Conservation (phyloP, 352 stramenopile genomes). For the Globisporangium okanoganense region DNA sequence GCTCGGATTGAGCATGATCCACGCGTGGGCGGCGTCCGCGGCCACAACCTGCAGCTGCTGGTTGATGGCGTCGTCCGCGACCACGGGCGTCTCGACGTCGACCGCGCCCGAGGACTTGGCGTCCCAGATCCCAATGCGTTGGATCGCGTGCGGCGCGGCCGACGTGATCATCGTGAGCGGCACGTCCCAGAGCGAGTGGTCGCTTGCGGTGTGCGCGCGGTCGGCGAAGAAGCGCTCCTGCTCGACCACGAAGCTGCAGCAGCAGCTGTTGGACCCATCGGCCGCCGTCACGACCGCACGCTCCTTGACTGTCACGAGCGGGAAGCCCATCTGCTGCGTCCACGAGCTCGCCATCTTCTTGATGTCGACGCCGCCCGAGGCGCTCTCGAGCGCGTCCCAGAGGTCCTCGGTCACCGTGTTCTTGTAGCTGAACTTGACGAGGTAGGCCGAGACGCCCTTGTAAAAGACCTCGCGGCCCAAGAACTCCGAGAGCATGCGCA, state of each 20-base stretch:
- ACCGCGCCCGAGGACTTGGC: conserved; percentile 30
- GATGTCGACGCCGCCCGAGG: conserved; percentile 86
- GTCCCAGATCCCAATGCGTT: conserved; percentile 68
- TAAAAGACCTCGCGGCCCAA: conserved; percentile 68
- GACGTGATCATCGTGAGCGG: conserved; percentile 73
- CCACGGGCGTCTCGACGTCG: conserved; percentile 33
- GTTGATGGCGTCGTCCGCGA: conserved; percentile 83
- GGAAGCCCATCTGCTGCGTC: conserved; percentile 95
- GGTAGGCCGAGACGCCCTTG: conserved; percentile 91
- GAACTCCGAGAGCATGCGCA: conserved; percentile 75
- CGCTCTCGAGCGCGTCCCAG: conserved; percentile 91
- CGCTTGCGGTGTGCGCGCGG: conserved; percentile 53
- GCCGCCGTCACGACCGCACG: not conserved
- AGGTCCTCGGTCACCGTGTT: conserved; percentile 96
- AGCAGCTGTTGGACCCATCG: conserved; percentile 16
- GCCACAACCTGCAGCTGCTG: conserved; percentile 59
- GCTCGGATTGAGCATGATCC: conserved; percentile 95
- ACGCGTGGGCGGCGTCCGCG: conserved; percentile 39
- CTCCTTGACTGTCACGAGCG: conserved; percentile 81
- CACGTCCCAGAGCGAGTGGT: conserved; percentile 84
- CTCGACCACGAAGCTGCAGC: conserved; percentile 68
- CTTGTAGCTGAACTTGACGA: conserved; percentile 91
- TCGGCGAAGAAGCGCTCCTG: conserved; percentile 95
- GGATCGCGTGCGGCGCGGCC: conserved; percentile 31
- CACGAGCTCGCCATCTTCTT: conserved; percentile 91